Conservation (phyloP, 2,329 filamentous ascomycete genomes). For the Hypoxylon sp. region DNA sequence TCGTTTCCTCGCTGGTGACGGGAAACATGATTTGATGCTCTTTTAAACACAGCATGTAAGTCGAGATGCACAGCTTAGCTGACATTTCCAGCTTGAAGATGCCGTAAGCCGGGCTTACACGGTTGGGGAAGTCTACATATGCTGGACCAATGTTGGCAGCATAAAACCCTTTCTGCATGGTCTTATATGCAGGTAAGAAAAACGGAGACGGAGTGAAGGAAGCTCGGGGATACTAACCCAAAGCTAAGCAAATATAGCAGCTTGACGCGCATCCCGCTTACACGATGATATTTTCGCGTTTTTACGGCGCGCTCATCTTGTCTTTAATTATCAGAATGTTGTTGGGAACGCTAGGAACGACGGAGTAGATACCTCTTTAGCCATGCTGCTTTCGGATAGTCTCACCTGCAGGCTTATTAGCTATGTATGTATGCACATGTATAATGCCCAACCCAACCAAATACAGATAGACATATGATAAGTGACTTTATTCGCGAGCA, state of each 20-base stretch:
- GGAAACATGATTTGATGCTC: conserved; percentile 23
- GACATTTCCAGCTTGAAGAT: conserved; percentile 36
- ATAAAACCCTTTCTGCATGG: conserved; percentile 42
- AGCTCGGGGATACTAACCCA: conserved; percentile 35
- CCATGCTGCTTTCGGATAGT: conserved; percentile 32
- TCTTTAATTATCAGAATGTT: conserved; percentile 25
- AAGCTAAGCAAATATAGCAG: conserved; percentile 34
- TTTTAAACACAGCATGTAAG: conserved; percentile 16
- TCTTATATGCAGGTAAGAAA: conserved; percentile 45
- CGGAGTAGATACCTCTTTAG: conserved; percentile 28
- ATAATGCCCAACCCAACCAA: conserved; percentile 10
- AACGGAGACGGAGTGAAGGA: conserved; percentile 24
- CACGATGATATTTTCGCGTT: conserved; percentile 35
- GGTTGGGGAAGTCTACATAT: conserved; percentile 13
- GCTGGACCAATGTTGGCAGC: conserved; percentile 36
- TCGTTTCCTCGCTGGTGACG: conserved; percentile 23
- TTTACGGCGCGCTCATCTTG: conserved; percentile 25
- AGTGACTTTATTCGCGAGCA: conserved; percentile 19
- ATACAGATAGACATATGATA: conserved; percentile 13
- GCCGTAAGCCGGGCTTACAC: conserved; percentile 40
- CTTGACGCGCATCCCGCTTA: conserved; percentile 42
- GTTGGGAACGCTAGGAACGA: conserved; percentile 13
- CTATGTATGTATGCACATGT: conserved; percentile 20
- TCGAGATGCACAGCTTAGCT: conserved; percentile 30
- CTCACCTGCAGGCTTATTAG: conserved; percentile 36